Evolutionary conservation across 345 rosid species (phyloP).

Genomic region (Eucalyptus tenuipes): DNA sequence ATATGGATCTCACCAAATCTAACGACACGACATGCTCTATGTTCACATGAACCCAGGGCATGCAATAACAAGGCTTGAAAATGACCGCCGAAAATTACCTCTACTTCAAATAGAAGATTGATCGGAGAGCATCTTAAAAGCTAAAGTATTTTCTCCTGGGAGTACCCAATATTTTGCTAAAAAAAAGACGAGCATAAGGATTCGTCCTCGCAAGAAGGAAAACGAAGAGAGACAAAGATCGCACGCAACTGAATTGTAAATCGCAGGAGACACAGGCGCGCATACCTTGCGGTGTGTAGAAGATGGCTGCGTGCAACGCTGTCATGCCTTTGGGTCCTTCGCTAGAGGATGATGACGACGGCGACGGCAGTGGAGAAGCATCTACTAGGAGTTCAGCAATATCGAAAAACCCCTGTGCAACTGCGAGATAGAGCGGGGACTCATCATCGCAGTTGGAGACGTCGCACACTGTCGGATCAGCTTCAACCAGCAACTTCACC

Average conservation of each 20-base stretch:
- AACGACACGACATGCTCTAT: fast-evolving
- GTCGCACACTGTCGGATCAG: background rate
- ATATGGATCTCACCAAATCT: no score
- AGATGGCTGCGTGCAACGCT: slow-evolving; percentile 2
- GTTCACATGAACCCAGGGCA: no score
- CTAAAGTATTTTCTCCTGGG: no score
- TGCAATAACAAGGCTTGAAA: no score
- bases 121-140: no score
- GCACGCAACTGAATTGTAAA: background rate
- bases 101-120: no score
- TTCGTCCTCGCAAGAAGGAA: background rate
- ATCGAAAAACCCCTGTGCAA: background rate
- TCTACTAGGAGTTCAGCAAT: background rate
- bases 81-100: no score
- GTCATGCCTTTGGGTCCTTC: slow-evolving; percentile 4
- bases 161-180: no score
- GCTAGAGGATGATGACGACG: background rate
- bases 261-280: background rate
- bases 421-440: background rate
- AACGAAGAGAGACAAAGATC: background rate
- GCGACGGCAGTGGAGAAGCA: background rate
- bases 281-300: background rate
- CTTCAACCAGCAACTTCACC: background rate
- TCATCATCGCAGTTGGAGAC: background rate
- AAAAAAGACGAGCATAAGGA: background rate